Evolutionary conservation across 805 yeast genomes (phyloP).

Genomic region (Suhomyces faveliae): DNA sequence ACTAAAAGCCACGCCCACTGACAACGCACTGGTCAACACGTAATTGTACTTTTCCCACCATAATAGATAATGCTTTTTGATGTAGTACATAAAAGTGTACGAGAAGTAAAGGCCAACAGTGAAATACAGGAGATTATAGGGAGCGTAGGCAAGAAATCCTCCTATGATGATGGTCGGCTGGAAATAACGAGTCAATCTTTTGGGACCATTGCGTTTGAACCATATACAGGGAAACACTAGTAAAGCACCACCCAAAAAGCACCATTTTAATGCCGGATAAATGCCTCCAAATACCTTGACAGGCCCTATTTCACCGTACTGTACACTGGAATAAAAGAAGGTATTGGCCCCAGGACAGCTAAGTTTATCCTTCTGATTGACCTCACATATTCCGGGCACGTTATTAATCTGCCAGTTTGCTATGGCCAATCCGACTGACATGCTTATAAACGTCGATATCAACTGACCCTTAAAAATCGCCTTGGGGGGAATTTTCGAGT

Average conservation of each 20-base stretch:
- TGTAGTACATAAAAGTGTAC: slow-evolving; percentile 53
- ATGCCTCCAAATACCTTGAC: slow-evolving; percentile 54
- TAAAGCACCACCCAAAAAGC: slow-evolving; percentile 54
- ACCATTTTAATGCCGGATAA: slow-evolving; percentile 55
- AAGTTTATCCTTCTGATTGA: slow-evolving; percentile 34
- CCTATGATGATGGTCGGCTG: slow-evolving; percentile 56
- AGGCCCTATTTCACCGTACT: slow-evolving; percentile 61
- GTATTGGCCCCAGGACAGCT: slow-evolving; percentile 48
- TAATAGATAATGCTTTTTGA: slow-evolving; percentile 46
- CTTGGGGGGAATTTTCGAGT: slow-evolving; percentile 25
- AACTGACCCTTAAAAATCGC: slow-evolving; percentile 38
- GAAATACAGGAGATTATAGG: slow-evolving; percentile 49
- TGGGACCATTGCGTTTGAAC: slow-evolving; percentile 38
- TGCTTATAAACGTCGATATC: slow-evolving; percentile 35
- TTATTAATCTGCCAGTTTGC: slow-evolving; percentile 42
- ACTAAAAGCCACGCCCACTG: slow-evolving; percentile 64
- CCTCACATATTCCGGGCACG: slow-evolving; percentile 35
- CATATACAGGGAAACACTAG: slow-evolving; percentile 37
- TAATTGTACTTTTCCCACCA: slow-evolving; percentile 79
- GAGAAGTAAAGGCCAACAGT: slow-evolving; percentile 66
- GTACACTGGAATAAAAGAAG: slow-evolving; percentile 50
- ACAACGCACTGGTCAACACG: slow-evolving; percentile 54
- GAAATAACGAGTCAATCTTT: slow-evolving; percentile 32
- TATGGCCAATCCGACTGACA: slow-evolving; percentile 31
- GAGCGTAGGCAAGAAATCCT: slow-evolving; percentile 49